Evolutionary conservation across 2,329 filamentous ascomycete species (phyloP).

Genomic region (Leptoxyphium fumago): DNA sequence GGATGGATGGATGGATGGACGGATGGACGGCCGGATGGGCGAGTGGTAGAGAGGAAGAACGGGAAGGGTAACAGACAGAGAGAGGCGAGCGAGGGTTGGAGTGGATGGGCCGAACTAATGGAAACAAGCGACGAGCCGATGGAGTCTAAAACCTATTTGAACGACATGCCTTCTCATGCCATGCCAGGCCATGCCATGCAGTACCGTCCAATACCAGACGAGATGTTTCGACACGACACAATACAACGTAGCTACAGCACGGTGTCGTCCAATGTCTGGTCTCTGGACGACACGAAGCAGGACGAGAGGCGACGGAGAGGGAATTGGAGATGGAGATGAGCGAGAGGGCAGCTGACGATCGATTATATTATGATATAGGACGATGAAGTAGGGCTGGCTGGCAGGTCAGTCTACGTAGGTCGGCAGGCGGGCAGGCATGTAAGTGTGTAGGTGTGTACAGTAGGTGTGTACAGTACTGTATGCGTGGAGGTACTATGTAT

Average conservation of each 20-base stretch:
- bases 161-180: neutral
- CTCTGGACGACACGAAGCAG: too few relatives aligned
- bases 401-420: too few relatives aligned
- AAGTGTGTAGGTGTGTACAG: too few relatives aligned
- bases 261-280: too few relatives aligned
- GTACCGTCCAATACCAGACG: too few relatives aligned
- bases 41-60: neutral
- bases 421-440: too few relatives aligned
- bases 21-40: neutral
- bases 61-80: neutral
- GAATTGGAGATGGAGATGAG: neutral
- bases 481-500: too few relatives aligned
- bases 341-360: neutral
- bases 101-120: neutral
- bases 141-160: neutral
- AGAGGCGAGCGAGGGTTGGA: neutral
- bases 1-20: neutral
- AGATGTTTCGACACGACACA: too few relatives aligned
- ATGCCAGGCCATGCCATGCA: neutral
- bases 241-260: too few relatives aligned
- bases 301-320: neutral
- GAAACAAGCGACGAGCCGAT: neutral
- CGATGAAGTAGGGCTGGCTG: too few relatives aligned
- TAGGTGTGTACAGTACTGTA: too few relatives aligned
- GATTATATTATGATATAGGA: too few relatives aligned